Conservation (phyloP, 2,329 filamentous ascomycete genomes). For the Pseudogymnoascus sp. region DNA sequence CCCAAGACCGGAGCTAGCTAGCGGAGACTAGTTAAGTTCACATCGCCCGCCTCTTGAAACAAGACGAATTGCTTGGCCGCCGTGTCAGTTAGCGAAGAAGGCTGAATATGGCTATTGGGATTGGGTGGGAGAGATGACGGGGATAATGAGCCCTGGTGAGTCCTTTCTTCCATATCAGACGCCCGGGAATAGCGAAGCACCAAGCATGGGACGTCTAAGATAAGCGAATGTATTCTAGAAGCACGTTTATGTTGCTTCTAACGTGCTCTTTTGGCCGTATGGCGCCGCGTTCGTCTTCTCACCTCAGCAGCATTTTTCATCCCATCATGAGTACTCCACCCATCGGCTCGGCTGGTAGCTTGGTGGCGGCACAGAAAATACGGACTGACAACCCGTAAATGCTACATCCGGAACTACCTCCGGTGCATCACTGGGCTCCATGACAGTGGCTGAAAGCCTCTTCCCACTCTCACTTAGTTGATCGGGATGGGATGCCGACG, state of each 20-base stretch:
- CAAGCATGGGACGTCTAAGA: not conserved
- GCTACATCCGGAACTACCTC: not conserved
- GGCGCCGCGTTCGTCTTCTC: not conserved
- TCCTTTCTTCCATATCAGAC: not conserved
- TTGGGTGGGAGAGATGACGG: not conserved
- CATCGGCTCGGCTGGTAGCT: not conserved
- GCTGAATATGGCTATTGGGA: slow-evolving; percentile 3
- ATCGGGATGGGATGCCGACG: not conserved
- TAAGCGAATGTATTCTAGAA: slow-evolving; percentile 2
- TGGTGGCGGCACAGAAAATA: not conserved
- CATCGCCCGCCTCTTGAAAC: slow-evolving; percentile 9
- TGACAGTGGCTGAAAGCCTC: not conserved
- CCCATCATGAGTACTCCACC: not conserved
- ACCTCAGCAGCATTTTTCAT: not conserved
- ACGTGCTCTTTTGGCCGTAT: not conserved
- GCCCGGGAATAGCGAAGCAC: not conserved
- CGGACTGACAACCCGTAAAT: not conserved
- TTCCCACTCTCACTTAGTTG: not conserved
- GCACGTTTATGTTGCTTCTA: not conserved
- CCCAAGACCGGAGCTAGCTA: not conserved
- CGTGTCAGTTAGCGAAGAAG: slow-evolving; percentile 7
- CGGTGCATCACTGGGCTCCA: not conserved
- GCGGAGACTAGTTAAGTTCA: slow-evolving; percentile 5
- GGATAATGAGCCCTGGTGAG: not conserved
- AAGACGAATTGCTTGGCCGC: not conserved